phyloP scores from a whole-genome alignment of 2,329 filamentous ascomycete genomes.

The Penicillium digitatum region DNA sequence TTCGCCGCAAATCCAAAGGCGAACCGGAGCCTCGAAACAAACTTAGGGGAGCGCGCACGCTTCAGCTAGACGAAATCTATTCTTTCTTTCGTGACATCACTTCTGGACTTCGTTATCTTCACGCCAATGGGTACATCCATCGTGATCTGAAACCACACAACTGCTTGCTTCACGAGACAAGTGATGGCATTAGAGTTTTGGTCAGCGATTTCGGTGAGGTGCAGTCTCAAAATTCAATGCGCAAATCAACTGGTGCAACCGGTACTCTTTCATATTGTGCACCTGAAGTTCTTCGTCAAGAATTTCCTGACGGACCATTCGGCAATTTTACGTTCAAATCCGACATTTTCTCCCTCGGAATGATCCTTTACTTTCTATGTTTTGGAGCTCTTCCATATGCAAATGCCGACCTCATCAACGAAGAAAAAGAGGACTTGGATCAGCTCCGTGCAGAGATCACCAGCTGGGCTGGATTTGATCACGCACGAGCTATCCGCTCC shows the following conservation, averaged over 20 bases:
- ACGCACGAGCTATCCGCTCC: constrained; percentile 67
- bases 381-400: constrained; percentile 84
- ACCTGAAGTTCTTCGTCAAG: constrained; percentile 78
- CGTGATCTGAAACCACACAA: constrained; percentile 95
- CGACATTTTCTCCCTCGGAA: constrained; percentile 95
- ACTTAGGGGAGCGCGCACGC: constrained; percentile 51
- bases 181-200: constrained; percentile 68
- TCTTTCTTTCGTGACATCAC: constrained; percentile 96
- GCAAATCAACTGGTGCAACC: constrained; percentile 88
- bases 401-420: constrained; percentile 77
- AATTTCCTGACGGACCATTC: constrained; percentile 61
- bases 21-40: constrained; percentile 61
- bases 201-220: constrained; percentile 99
- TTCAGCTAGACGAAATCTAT: constrained; percentile 88
- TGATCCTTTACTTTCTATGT: constrained; percentile 98
- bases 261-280: constrained; percentile 98
- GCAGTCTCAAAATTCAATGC: constrained; percentile 72
- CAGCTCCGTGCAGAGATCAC: constrained; percentile 79
- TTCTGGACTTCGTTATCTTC: constrained; percentile 82
- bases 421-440: constrained; percentile 89
- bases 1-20: constrained; percentile 76
- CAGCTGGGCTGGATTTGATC: constrained; percentile 80
- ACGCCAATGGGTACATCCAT: constrained; percentile 89
- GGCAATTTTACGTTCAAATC: constrained; percentile 96
- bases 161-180: constrained; percentile 78